These are phyloP conservation scores for Candida montana DNA, from an alignment of 805 yeast genomes.

Conservation along the genomic window DNA sequence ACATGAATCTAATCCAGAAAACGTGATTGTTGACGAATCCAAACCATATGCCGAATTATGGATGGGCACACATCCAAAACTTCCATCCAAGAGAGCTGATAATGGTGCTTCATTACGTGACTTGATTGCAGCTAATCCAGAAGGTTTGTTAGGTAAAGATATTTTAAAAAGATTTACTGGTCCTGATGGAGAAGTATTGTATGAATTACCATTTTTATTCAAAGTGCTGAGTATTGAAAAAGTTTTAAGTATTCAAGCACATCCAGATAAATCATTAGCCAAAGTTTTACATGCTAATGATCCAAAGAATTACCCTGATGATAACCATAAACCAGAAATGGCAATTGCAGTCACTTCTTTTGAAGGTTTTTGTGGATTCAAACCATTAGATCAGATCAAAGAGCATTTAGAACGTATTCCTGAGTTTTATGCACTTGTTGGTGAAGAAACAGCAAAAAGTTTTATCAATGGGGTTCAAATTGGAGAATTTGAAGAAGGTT, in stretches of 20 bases:
- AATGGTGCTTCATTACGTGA: conserved; percentile 58
- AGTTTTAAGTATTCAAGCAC: conserved; percentile 95
- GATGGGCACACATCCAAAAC: conserved; percentile 98
- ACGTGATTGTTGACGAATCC: conserved; percentile 55
- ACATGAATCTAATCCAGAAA: conserved; percentile 53
- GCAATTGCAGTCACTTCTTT: conserved; percentile 94
- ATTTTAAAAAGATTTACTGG: conserved; percentile 56
- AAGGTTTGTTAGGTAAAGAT: conserved; percentile 47
- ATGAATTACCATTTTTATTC: conserved; percentile 86
- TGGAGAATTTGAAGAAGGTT: conserved; percentile 27
- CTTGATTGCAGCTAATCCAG: conserved; percentile 55
- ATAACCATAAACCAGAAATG: conserved; percentile 99
- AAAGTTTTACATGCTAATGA: conserved; percentile 69
- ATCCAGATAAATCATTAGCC: conserved; percentile 88
- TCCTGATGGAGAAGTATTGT: conserved; percentile 38
- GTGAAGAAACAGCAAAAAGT: conserved; percentile 48
- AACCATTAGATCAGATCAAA: conserved; percentile 78
- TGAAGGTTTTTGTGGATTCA: conserved; percentile 97
- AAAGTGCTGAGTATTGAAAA: conserved; percentile 91
- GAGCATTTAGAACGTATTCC: conserved; percentile 65
- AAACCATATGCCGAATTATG: conserved; percentile 96
- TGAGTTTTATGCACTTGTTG: conserved; percentile 69
- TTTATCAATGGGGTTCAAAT: conserved; percentile 45
- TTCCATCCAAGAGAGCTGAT: conserved; percentile 61
- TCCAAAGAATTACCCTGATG: conserved; percentile 95